Percentiles rank a stretch among this genome's conserved stretches.
phyloP scores from a whole-genome alignment of 1,284 basidiomycete genomes.

The Amylostereum areolatum region DNA sequence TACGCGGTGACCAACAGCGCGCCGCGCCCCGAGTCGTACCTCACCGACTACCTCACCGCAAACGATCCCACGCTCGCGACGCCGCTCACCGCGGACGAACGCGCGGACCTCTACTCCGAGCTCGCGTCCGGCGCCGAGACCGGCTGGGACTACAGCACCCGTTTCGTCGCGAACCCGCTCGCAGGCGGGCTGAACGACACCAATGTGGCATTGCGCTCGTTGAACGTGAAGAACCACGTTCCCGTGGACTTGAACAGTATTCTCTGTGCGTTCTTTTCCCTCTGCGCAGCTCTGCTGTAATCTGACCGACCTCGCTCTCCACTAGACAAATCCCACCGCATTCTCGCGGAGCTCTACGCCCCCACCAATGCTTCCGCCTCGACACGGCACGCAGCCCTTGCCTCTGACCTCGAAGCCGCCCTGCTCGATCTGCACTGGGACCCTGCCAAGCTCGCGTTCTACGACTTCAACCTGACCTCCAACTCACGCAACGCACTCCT shows the following conservation, averaged over 20 bases:
- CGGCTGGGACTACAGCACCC: constrained; percentile 50
- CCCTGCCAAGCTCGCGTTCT: constrained; percentile 74
- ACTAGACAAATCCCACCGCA: constrained; percentile 56
- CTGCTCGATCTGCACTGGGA: constrained; percentile 90
- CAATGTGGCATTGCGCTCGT: constrained; percentile 55
- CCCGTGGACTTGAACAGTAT: constrained; percentile 84
- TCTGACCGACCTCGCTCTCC: too few relatives aligned
- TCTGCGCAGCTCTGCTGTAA: too few relatives aligned
- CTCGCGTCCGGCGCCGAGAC: constrained; percentile 85
- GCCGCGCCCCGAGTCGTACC: constrained; percentile 84
- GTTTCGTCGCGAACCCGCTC: constrained; percentile 44
- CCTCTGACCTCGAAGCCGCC: constrained; percentile 54
- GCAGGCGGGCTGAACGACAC: constrained; percentile 29
- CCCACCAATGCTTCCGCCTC: constrained; percentile 16
- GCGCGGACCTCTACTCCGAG: constrained; percentile 77
- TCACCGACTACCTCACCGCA: constrained; percentile 73
- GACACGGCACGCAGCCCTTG: constrained; percentile 37
- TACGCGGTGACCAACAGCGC: constrained; percentile 80
- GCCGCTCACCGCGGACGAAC: constrained; percentile 54
- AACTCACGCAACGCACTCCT: constrained; percentile 61
- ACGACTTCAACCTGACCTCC: constrained; percentile 76
- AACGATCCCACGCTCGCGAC: constrained; percentile 53
- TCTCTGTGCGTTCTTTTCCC: constrained; percentile 50
- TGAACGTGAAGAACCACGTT: constrained; percentile 68
- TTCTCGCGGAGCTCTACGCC: constrained; percentile 63